phyloP scores from a whole-genome alignment of 1,284 basidiomycete genomes.

The Omphalotus olearius region DNA sequence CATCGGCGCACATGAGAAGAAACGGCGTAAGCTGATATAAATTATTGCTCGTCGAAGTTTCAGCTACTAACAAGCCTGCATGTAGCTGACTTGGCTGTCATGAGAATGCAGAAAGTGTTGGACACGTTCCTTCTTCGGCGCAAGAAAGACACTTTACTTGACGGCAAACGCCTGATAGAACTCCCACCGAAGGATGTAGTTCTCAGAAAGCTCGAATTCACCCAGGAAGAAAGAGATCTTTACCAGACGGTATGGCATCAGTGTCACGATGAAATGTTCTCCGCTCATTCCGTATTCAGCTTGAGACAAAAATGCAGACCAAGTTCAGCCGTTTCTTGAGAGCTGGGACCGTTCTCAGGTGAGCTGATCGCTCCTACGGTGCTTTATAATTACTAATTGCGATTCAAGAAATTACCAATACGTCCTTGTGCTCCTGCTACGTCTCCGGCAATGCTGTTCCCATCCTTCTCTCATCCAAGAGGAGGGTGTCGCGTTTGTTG shows the following conservation, averaged over 20 bases:
- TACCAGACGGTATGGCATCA: slow-evolving; percentile 40
- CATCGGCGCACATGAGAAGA: slow-evolving; percentile 41
- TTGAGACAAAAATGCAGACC: slow-evolving; percentile 50
- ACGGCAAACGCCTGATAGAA: slow-evolving; percentile 57
- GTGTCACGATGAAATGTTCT: neutral
- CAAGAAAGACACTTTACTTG: slow-evolving; percentile 50
- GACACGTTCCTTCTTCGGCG: slow-evolving; percentile 46
- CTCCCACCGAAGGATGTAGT: slow-evolving; percentile 51
- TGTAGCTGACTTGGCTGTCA: slow-evolving; percentile 42
- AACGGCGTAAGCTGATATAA: slow-evolving; percentile 28
- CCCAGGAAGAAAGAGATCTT: slow-evolving; percentile 51
- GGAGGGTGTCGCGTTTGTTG: slow-evolving; percentile 33
- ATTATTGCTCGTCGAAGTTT: slow-evolving; percentile 3
- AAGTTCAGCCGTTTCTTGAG: slow-evolving; percentile 55
- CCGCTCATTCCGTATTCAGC: slow-evolving; percentile 24
- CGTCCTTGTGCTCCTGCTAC: slow-evolving; percentile 50
- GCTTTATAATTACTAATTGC: neutral
- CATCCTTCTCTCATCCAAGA: slow-evolving; percentile 53
- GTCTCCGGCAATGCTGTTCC: slow-evolving; percentile 52
- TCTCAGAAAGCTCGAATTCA: slow-evolving; percentile 45
- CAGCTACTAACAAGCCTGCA: slow-evolving; percentile 2
- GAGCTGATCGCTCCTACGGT: slow-evolving; percentile 1
- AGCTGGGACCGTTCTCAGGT: slow-evolving; percentile 57
- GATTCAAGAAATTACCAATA: slow-evolving; percentile 45
- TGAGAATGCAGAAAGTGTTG: slow-evolving; percentile 49